Conservation (phyloP, 1,284 basidiomycete genomes). For the Microbotryum lychnidis-dioicae region DNA sequence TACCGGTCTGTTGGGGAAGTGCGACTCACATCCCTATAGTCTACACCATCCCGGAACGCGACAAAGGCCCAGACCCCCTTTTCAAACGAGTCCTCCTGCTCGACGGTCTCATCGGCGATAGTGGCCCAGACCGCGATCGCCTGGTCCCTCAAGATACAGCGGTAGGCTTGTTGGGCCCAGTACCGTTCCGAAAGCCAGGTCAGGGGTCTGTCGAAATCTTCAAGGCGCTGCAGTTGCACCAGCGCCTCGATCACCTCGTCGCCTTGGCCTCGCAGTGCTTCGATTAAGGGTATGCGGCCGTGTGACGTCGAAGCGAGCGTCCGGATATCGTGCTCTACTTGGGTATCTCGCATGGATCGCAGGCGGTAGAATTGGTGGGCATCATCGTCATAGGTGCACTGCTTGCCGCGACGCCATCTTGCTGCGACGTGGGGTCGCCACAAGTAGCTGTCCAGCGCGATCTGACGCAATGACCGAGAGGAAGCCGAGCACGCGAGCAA, state of each 20-base stretch:
- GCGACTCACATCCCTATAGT: slow-evolving; percentile 5
- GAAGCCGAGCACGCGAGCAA: too few relatives aligned
- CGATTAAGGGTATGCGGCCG: too few relatives aligned
- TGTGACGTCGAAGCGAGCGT: too few relatives aligned
- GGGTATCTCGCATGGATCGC: too few relatives aligned
- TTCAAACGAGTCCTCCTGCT: slow-evolving; percentile 13
- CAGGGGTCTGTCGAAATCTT: background rate
- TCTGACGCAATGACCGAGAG: too few relatives aligned
- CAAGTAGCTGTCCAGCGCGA: too few relatives aligned
- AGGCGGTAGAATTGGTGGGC: too few relatives aligned
- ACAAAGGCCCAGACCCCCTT: slow-evolving; percentile 14
- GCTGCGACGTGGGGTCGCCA: too few relatives aligned
- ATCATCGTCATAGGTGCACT: too few relatives aligned
- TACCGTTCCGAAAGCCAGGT: slow-evolving; percentile 6
- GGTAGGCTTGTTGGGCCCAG: slow-evolving; percentile 7
- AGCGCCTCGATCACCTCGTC: slow-evolving; percentile 5
- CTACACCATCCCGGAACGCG: slow-evolving; percentile 14
- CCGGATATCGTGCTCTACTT: too few relatives aligned
- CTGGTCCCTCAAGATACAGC: slow-evolving; percentile 9
- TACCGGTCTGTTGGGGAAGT: background rate
- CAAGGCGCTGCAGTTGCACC: background rate
- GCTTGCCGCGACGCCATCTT: too few relatives aligned
- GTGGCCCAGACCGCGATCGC: slow-evolving; percentile 13
- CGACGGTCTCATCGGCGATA: slow-evolving; percentile 1
- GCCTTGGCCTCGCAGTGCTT: background rate